Conservation (phyloP, 345 rosid species). For the Cochlearia excelsa region DNA sequence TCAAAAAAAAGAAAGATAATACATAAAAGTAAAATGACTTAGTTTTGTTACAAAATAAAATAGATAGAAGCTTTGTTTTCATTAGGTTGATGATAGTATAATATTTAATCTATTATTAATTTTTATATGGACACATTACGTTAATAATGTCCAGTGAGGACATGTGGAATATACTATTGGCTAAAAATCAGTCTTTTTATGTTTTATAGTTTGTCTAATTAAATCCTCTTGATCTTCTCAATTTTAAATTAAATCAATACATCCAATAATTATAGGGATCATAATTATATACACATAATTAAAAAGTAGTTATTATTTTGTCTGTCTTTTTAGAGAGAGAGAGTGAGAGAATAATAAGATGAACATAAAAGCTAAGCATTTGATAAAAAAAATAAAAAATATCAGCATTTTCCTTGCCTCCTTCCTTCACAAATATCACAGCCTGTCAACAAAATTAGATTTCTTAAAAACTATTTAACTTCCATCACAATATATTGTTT, state of each 20-base stretch:
- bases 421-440: constrained; percentile 48
- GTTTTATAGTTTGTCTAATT: constrained; percentile 24
- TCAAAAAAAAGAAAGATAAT: too few species aligned
- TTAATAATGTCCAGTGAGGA: constrained; percentile 36
- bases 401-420: constrained; percentile 39
- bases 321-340: constrained; percentile 6
- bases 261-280: constrained; percentile 18
- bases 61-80: constrained; percentile 35
- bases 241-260: constrained; percentile 19
- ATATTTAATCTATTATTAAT: background rate
- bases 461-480: constrained; percentile 39
- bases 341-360: constrained; percentile 26
- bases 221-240: constrained; percentile 32
- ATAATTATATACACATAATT: too few species aligned
- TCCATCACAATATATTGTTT: constrained; percentile 30
- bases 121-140: constrained; percentile 29
- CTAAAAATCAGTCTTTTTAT: constrained; percentile 3
- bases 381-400: constrained; percentile 9
- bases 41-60: constrained; percentile 19
- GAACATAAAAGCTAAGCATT: constrained; percentile 27
- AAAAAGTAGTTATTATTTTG: constrained; percentile 10
- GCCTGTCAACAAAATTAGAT: constrained; percentile 65
- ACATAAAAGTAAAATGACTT: constrained; percentile 8
- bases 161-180: constrained; percentile 34
- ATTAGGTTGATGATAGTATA: constrained; percentile 10